phyloP scores from a whole-genome alignment of 768 basidiomycete species.

The Candolleomyces efflorescens region DNA sequence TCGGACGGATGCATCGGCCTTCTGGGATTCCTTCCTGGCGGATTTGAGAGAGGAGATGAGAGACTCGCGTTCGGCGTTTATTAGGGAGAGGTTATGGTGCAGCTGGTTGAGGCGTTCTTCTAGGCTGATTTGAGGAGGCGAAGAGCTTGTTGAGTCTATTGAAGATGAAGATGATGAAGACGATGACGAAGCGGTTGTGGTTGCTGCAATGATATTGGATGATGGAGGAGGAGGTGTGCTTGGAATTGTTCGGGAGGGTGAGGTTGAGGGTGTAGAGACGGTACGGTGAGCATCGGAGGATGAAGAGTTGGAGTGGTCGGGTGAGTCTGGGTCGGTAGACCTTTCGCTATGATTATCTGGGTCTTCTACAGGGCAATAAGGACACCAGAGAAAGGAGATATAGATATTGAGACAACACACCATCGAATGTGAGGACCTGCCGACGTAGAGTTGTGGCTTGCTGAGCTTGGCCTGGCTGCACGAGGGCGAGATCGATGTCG shows the following conservation, averaged over 20 bases:
- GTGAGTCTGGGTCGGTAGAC: slow-evolving; percentile 28
- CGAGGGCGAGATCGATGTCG: slow-evolving; percentile 80
- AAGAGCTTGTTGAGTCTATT: slow-evolving; percentile 9
- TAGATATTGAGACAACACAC: slow-evolving; percentile 26
- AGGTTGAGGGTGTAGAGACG: slow-evolving; percentile 36
- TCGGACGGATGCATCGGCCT: slow-evolving; percentile 75
- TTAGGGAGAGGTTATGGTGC: slow-evolving; percentile 57
- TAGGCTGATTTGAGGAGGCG: slow-evolving; percentile 40
- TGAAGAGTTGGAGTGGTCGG: slow-evolving; percentile 25
- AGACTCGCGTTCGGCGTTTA: slow-evolving; percentile 64
- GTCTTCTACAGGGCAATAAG: slow-evolving; percentile 13
- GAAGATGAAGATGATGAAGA: slow-evolving; percentile 12
- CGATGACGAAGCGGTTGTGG: slow-evolving; percentile 1
- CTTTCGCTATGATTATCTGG: slow-evolving; percentile 23
- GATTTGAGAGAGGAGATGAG: slow-evolving; percentile 70
- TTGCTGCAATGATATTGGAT: not conserved
- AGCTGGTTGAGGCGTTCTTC: slow-evolving; percentile 69
- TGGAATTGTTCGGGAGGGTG: slow-evolving; percentile 29
- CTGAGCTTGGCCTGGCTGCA: slow-evolving; percentile 49
- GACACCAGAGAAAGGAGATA: not conserved
- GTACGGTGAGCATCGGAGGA: slow-evolving; percentile 25
- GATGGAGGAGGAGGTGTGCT: slow-evolving; percentile 14
- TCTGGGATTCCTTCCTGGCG: slow-evolving; percentile 77
- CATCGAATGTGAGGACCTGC: slow-evolving; percentile 63
- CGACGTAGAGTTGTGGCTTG: slow-evolving; percentile 36